Conservation (phyloP, 306 rosid genomes). For the Lathyrus oleraceus region DNA sequence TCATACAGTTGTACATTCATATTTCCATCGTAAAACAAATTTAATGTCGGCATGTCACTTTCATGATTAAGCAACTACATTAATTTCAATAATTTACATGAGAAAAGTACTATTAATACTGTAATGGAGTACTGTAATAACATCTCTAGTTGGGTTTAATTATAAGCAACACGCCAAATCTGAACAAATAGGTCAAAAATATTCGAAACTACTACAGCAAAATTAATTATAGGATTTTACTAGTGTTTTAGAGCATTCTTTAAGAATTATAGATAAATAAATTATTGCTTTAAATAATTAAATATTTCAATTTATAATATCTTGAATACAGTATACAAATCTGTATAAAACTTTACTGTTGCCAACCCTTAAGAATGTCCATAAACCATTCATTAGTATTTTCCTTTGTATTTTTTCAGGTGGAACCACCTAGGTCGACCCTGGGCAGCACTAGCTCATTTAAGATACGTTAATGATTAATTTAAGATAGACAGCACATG, state of each 20-base stretch:
- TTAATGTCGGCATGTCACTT: background rate
- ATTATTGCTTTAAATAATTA: too few species aligned
- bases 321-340: too few species aligned
- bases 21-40: background rate
- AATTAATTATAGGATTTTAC: background rate
- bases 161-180: background rate
- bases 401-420: background rate
- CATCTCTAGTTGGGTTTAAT: background rate
- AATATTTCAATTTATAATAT: too few species aligned
- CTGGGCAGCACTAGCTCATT: constrained; percentile 30
- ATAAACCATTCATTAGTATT: too few species aligned
- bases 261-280: too few species aligned
- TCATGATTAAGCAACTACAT: background rate
- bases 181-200: constrained; percentile 15
- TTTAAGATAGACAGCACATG: constrained; percentile 12
- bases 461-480: constrained; percentile 28
- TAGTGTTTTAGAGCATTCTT: too few species aligned
- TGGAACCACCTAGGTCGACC: constrained; percentile 34
- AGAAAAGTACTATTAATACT: background rate
- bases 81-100: constrained; percentile 21
- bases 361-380: too few species aligned
- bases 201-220: background rate
- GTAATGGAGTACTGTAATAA: constrained; percentile 3
- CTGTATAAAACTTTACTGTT: too few species aligned
- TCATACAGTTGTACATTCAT: background rate